Conservation (phyloP, 2,329 filamentous ascomycete species). For the Penicillium sp. region DNA sequence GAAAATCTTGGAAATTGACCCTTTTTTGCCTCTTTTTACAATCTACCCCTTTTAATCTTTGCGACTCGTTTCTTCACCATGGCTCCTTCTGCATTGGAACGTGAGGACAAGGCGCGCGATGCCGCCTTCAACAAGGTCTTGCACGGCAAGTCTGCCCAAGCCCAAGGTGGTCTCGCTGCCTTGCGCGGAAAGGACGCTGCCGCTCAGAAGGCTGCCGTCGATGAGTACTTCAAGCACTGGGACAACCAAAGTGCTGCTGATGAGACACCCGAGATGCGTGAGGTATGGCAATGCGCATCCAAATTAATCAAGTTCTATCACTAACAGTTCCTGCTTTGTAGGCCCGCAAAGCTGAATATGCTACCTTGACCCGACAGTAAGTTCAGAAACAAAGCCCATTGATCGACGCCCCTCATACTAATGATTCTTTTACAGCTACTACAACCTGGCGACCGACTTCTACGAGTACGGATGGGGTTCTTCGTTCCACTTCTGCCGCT, state of each 20-base stretch:
- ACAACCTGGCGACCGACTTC: slow-evolving; percentile 92
- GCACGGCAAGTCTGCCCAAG: slow-evolving; percentile 71
- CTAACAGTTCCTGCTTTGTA: slow-evolving; percentile 36
- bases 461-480: slow-evolving; percentile 98
- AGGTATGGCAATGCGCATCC: slow-evolving; percentile 52
- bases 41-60: slow-evolving; percentile 19
- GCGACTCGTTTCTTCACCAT: slow-evolving; percentile 37
- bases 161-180: slow-evolving; percentile 70
- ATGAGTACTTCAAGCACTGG: slow-evolving; percentile 97
- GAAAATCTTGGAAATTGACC: slow-evolving; percentile 2
- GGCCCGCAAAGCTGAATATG: slow-evolving; percentile 83
- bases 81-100: slow-evolving; percentile 64
- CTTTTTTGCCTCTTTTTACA: slow-evolving; percentile 17
- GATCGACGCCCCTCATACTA: neutral
- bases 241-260: slow-evolving; percentile 75
- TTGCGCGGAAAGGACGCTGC: slow-evolving; percentile 79
- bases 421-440: slow-evolving; percentile 62
- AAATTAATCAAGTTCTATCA: neutral
- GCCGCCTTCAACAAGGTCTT: slow-evolving; percentile 85
- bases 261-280: slow-evolving; percentile 79
- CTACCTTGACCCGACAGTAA: slow-evolving; percentile 87
- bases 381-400: slow-evolving; percentile 34
- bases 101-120: slow-evolving; percentile 80
- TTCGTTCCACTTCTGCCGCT: slow-evolving; percentile 97
- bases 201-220: slow-evolving; percentile 76